Percentiles rank a stretch among this genome's conserved stretches.
phyloP scores from a whole-genome alignment of 352 stramenopile genomes.

The Globisporangium cylindrosporum region DNA sequence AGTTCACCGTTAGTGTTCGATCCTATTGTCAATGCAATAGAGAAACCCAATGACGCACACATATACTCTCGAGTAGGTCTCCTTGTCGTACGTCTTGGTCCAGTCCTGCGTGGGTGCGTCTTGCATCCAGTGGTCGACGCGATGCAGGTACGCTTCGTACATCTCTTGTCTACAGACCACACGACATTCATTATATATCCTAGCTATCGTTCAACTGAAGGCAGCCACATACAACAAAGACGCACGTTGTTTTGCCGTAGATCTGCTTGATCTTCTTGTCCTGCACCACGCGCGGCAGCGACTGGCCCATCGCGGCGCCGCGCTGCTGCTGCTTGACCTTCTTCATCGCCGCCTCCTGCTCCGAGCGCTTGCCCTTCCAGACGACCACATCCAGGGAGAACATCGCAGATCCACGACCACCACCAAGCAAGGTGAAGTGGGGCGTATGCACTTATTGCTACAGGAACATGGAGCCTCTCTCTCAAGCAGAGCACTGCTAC shows the following conservation, averaged over 20 bases:
- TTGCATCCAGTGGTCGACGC: conserved; percentile 53
- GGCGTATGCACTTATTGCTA: neutral
- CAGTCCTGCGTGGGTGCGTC: conserved; percentile 39
- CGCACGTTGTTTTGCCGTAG: conserved; percentile 58
- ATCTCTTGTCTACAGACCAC: conserved; percentile 50
- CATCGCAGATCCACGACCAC: conserved; percentile 19
- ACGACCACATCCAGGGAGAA: conserved; percentile 59
- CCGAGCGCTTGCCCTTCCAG: conserved; percentile 38
- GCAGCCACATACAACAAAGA: neutral
- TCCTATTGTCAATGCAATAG: neutral
- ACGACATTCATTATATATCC: neutral
- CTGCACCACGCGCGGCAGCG: conserved; percentile 25
- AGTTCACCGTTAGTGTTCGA: neutral
- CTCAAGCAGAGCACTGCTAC: neutral
- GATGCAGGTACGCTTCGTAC: conserved; percentile 58
- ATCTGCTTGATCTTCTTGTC: conserved; percentile 42
- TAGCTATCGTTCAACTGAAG: neutral
- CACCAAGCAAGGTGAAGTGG: neutral
- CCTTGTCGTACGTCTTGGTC: conserved; percentile 52
- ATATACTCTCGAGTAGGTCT: conserved; percentile 45
- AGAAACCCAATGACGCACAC: conserved; percentile 28
- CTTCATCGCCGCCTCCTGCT: conserved; percentile 31
- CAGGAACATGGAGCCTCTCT: neutral
- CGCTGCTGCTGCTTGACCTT: conserved; percentile 23
- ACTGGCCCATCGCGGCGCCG: conserved; percentile 6